phyloP scores from a whole-genome alignment of 2,329 filamentous ascomycete species.

The Aureobasidium leucospermi region DNA sequence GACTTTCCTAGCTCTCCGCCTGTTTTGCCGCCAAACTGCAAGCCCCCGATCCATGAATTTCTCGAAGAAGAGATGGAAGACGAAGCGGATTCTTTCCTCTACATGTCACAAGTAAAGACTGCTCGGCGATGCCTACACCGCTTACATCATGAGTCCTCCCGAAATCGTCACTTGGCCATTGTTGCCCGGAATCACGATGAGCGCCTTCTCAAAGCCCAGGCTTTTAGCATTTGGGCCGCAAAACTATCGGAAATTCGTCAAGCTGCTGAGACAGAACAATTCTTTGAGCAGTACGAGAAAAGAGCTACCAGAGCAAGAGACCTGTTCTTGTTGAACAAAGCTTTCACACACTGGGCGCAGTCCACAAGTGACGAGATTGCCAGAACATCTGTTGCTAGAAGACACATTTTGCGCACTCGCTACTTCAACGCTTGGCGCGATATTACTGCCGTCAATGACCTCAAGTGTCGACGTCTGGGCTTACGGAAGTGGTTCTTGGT shows the following conservation, averaged over 20 bases:
- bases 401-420: constrained; percentile 61
- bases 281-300: constrained; percentile 49
- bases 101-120: neutral
- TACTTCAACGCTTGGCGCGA: constrained; percentile 64
- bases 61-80: neutral
- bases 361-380: constrained; percentile 57
- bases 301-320: constrained; percentile 58
- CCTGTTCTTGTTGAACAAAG: constrained; percentile 56
- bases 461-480: constrained; percentile 45
- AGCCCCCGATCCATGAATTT: neutral
- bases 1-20: constrained; percentile 4
- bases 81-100: constrained; percentile 9
- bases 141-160: constrained; percentile 25
- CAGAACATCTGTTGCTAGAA: constrained; percentile 59
- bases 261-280: constrained; percentile 42
- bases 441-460: constrained; percentile 54
- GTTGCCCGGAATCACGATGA: constrained; percentile 35
- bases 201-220: constrained; percentile 44
- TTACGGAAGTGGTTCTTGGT: constrained; percentile 46
- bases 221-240: constrained; percentile 44
- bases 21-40: neutral
- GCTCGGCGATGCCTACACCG: constrained; percentile 42
- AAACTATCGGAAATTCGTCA: constrained; percentile 35
- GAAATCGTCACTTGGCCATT: constrained; percentile 40
- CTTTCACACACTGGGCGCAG: constrained; percentile 63